These are phyloP conservation scores for Hypoxylon sp. DNA, from an alignment of 2,329 filamentous ascomycete genomes.

Conservation along the genomic window DNA sequence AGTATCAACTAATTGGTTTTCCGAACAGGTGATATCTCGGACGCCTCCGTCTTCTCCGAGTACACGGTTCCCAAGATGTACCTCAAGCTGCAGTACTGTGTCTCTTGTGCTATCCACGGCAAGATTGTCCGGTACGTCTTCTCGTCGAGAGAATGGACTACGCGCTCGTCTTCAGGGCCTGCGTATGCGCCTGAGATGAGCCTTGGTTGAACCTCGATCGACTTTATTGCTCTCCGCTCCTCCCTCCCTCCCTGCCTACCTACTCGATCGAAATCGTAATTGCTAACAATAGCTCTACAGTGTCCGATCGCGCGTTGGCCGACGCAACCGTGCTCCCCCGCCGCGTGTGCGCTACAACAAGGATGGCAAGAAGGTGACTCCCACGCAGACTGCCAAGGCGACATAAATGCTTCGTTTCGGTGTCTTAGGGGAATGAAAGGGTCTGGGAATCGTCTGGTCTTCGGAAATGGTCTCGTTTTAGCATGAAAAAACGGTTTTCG, in stretches of 20 bases:
- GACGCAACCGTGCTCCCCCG: slow-evolving; percentile 98
- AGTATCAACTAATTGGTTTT: slow-evolving; percentile 11
- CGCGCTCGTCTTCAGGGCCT: slow-evolving; percentile 44
- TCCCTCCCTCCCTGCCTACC: too few relatives aligned
- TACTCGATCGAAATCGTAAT: slow-evolving; percentile 35
- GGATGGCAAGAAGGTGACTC: slow-evolving; percentile 99
- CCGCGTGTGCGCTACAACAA: slow-evolving; percentile 99
- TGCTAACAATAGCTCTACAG: slow-evolving; percentile 64
- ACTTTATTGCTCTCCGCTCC: slow-evolving; percentile 37
- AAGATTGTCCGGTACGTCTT: slow-evolving; percentile 99
- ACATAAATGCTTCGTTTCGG: slow-evolving; percentile 46
- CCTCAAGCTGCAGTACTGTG: slow-evolving; percentile 99
- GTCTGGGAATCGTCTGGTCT: slow-evolving; percentile 39
- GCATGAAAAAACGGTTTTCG: slow-evolving; percentile 44
- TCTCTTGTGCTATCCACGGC: slow-evolving; percentile 99
- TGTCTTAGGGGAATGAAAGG: slow-evolving; percentile 40
- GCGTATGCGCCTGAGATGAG: slow-evolving; percentile 61
- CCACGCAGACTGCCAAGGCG: slow-evolving; percentile 79
- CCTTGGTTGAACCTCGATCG: slow-evolving; percentile 63
- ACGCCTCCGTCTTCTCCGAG: slow-evolving; percentile 98
- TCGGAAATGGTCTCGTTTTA: slow-evolving; percentile 45
- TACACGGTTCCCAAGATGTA: slow-evolving; percentile 99
- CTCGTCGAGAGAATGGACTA: slow-evolving; percentile 66
- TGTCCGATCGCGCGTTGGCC: slow-evolving; percentile 95
- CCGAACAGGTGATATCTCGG: slow-evolving; percentile 99